phyloP scores from a whole-genome alignment of 768 basidiomycete genomes.

The Mycena filopes region DNA sequence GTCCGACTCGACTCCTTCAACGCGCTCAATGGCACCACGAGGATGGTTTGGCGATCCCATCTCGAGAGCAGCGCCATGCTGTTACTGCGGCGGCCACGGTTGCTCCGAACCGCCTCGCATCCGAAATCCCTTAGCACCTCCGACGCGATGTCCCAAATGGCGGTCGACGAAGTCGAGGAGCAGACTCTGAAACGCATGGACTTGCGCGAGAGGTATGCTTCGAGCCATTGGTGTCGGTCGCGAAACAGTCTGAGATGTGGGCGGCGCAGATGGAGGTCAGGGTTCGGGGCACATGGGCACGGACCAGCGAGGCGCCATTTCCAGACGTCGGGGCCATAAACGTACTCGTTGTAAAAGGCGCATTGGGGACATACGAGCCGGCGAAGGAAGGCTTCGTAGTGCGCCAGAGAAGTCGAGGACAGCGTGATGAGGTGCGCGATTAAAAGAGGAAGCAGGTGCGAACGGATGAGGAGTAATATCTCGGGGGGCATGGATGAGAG shows the following conservation, averaged over 20 bases:
- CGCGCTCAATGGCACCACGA: conserved; percentile 30
- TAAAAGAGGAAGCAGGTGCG: conserved; percentile 55
- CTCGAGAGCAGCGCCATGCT: conserved; percentile 19
- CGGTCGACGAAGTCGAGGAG: conserved; percentile 32
- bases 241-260: conserved; percentile 44
- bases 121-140: conserved; percentile 54
- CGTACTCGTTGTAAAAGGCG: conserved; percentile 46
- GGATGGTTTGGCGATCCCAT: conserved; percentile 30
- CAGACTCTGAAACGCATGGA: conserved; percentile 39
- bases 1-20: conserved; percentile 30
- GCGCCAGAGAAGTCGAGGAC: conserved; percentile 53
- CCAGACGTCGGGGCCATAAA: conserved; percentile 50
- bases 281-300: conserved; percentile 60
- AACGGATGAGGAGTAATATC: conserved; percentile 63
- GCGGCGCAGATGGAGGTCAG: conserved; percentile 46
- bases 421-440: conserved; percentile 52
- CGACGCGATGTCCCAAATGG: conserved; percentile 57
- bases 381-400: conserved; percentile 53
- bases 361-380: conserved; percentile 51
- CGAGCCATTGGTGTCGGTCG: conserved; percentile 58
- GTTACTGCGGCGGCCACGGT: conserved; percentile 11
- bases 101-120: conserved; percentile 48
- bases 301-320: conserved; percentile 44
- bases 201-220: conserved; percentile 56
- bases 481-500: conserved; percentile 56